phyloP scores from a whole-genome alignment of 192 early-diverging fungal genomes.

The Ambispora gerdemannii region DNA sequence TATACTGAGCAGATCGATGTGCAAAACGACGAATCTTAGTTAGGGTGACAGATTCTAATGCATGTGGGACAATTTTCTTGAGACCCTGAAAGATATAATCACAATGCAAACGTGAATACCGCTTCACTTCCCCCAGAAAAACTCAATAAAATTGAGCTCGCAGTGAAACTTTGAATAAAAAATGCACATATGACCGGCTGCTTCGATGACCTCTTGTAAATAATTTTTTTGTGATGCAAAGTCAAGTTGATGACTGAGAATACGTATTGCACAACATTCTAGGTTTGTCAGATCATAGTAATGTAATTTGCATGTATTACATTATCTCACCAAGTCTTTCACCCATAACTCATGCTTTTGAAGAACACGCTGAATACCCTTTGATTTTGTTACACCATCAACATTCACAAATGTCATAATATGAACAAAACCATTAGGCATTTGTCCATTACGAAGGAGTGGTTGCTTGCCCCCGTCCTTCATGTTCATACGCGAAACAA shows the following conservation, averaged over 20 bases:
- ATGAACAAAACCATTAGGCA: background rate
- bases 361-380: conserved; percentile 34
- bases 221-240: background rate
- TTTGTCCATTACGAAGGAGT: conserved; percentile 7
- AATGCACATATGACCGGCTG: background rate
- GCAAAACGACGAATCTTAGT: background rate
- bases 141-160: background rate
- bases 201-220: background rate
- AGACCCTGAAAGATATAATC: background rate
- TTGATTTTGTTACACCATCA: conserved; percentile 29
- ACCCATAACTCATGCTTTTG: conserved; percentile 25
- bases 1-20: background rate
- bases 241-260: no score
- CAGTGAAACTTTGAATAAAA: background rate
- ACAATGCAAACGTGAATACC: background rate
- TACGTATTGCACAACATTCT: no score
- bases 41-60: background rate
- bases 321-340: no score
- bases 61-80: background rate
- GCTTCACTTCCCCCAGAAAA: no score
- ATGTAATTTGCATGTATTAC: no score
- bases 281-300: no score
- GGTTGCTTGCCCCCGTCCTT: conserved; percentile 23
- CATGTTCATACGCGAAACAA: conserved; percentile 35
- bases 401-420: conserved; percentile 28